Evolutionary conservation across 2,329 filamentous ascomycete genomes (phyloP), one percentile per base, ranked within the genome.

Genomic region (Pseudogymnoascus sp.): DNA sequence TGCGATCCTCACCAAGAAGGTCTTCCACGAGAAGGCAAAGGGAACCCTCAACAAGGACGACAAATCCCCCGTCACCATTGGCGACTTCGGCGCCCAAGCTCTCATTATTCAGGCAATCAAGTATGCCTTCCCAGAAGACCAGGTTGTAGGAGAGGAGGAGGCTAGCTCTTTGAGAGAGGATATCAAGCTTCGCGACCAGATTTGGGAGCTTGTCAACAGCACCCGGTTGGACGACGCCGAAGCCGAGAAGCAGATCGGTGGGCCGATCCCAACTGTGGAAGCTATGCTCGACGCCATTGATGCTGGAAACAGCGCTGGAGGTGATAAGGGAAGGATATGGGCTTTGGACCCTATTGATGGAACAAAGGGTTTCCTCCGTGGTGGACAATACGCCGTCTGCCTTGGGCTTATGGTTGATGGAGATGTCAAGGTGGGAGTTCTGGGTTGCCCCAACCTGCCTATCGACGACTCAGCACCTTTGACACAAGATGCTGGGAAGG

Each of bases 261-360:
- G 90, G 7, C 78, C 86, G 33, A 79, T 92, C 66, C 75, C 81
- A 70, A 83, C 79, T 67, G 82, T 85, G 62, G 86, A 90, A 62
- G 78, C 80, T 38, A 86, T 89, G 86, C 74, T 89, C 63, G 79
- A 84, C 66, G 76, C 86, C 38, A 86, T 90, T 66, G 87, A 90
- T 76, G 74, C 76, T 64, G 87, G 87, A 41, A 83, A 83, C 72
- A 90, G 86, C 75, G 76, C 82, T 62, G 91, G 91, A 63, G 91
- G 91, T 28, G 74, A 77, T 63, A 81, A 79, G 66, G 92, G 91
- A 65, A 82, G 94, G 67, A 90, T 97, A 74, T 99, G 94, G 94
- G 90, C 93, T 39, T 86, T 99, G 62, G 94, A 99, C 75, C 94
- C 94, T 63, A 97, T 99, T 65, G 94, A 99, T 75, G 94, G 94